Evolutionary conservation across 225 moss, liverwort and hornwort species (phyloP).

Genomic region (Pseudoscleropodium purum): DNA sequence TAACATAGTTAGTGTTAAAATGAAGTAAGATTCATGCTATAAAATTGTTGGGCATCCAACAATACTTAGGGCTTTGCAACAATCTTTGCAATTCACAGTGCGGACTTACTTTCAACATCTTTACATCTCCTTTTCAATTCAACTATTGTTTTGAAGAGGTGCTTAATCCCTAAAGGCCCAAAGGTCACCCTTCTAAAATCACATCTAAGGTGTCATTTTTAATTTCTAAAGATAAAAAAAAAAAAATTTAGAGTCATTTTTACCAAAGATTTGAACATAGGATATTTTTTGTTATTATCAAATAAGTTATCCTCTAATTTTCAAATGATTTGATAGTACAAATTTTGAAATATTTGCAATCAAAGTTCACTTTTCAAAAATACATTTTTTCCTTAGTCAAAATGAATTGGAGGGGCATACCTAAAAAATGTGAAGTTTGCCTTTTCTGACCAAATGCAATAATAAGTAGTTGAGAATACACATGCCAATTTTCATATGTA

Average conservation of each 20-base stretch:
- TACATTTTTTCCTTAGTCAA: neutral
- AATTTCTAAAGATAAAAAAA: neutral
- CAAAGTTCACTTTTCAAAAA: neutral
- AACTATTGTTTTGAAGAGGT: fast-evolving
- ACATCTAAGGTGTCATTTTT: neutral
- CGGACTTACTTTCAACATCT: too few relatives aligned
- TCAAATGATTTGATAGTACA: neutral
- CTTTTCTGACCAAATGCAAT: too few relatives aligned
- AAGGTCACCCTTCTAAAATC: neutral
- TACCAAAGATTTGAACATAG: neutral
- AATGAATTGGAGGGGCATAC: fast-evolving
- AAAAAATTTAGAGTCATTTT: neutral
- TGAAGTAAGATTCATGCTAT: neutral
- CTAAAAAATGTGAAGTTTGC: too few relatives aligned
- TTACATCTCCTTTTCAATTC: fast-evolving
- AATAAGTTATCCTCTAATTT: neutral
- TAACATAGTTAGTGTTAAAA: neutral
- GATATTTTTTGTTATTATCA: neutral
- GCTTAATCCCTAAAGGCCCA: neutral
- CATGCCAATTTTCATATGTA: too few relatives aligned
- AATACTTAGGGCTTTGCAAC: neutral
- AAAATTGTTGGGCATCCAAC: neutral
- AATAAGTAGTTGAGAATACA: too few relatives aligned
- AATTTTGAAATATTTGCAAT: neutral
- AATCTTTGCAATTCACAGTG: too few relatives aligned